Conservation (phyloP, 2,329 filamentous ascomycete species). For the Fusarium musae region DNA sequence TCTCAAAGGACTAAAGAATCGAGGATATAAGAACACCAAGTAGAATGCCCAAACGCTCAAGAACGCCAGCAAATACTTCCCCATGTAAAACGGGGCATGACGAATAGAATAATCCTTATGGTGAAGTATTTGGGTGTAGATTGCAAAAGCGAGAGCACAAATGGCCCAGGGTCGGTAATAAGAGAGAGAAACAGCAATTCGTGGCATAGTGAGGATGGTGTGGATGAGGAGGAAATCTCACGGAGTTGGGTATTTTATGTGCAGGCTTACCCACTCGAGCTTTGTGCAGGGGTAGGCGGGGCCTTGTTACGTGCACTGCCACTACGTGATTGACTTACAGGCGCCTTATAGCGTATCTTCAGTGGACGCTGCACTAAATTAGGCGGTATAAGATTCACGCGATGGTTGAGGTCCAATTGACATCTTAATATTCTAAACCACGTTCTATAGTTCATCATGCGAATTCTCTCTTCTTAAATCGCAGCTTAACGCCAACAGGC, state of each 20-base stretch:
- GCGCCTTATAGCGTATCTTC: accelerated
- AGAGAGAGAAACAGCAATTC: slow-evolving; percentile 17
- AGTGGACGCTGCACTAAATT: background rate
- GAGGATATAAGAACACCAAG: slow-evolving; percentile 10
- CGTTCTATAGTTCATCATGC: background rate
- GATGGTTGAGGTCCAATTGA: accelerated
- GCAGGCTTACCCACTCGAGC: background rate
- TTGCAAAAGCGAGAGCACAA: background rate
- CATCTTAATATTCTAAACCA: background rate
- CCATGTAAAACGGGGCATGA: background rate
- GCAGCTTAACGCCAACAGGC: slow-evolving; percentile 29
- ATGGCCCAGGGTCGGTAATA: slow-evolving; percentile 24
- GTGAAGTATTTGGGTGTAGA: background rate
- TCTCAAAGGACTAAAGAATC: slow-evolving; percentile 18
- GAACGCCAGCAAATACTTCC: background rate
- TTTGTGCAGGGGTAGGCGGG: slow-evolving; percentile 1
- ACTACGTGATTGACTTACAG: background rate
- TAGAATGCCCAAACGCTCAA: slow-evolving; percentile 18
- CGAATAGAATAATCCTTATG: slow-evolving; percentile 1
- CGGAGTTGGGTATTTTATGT: slow-evolving; percentile 17
- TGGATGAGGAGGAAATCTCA: slow-evolving; percentile 9
- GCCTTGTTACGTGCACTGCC: slow-evolving; percentile 4
- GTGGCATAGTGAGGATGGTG: slow-evolving; percentile 3
- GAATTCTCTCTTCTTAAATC: slow-evolving; percentile 18
- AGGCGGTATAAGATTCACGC: too few species aligned